Evolutionary conservation across 306 rosid species (phyloP).

Genomic region (Alnus rubra): DNA sequence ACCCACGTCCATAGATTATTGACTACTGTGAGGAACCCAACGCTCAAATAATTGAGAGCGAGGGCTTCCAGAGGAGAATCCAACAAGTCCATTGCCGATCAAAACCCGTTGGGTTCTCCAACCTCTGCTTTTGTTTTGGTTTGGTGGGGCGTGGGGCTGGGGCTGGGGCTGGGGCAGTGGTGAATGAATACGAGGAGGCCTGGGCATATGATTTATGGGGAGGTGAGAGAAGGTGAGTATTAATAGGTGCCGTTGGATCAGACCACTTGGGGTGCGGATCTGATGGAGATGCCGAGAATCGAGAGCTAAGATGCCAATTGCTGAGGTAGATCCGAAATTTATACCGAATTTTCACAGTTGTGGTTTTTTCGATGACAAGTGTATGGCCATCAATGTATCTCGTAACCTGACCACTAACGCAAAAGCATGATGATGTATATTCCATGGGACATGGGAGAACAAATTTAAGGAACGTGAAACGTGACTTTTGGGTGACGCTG

Average conservation of each 20-base stretch:
- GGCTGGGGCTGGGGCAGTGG: not conserved
- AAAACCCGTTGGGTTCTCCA: not conserved
- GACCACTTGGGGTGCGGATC: conserved; percentile 37
- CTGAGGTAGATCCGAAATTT: conserved; percentile 36
- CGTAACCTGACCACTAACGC: not conserved
- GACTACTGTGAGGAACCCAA: conserved; percentile 43
- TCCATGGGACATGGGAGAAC: not conserved
- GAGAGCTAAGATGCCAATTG: conserved; percentile 47
- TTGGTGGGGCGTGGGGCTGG: not conserved
- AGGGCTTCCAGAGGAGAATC: conserved; percentile 67
- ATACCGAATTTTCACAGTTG: conserved; percentile 23
- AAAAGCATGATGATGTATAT: too few species aligned
- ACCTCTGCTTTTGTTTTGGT: not conserved
- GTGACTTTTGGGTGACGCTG: not conserved
- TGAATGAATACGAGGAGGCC: not conserved
- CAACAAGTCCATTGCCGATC: conserved; percentile 39
- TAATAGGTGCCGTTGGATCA: conserved; percentile 31
- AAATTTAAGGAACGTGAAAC: not conserved
- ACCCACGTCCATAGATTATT: conserved; percentile 66
- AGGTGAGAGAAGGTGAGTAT: conserved; percentile 4
- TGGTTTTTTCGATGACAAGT: conserved; percentile 12
- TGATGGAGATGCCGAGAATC: conserved; percentile 59
- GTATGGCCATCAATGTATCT: conserved; percentile 20
- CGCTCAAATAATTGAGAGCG: conserved; percentile 44
- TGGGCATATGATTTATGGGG: not conserved